phyloP scores from a whole-genome alignment of 495 filamentous ascomycete species.

The Melanomma pulvis-pyrius region DNA sequence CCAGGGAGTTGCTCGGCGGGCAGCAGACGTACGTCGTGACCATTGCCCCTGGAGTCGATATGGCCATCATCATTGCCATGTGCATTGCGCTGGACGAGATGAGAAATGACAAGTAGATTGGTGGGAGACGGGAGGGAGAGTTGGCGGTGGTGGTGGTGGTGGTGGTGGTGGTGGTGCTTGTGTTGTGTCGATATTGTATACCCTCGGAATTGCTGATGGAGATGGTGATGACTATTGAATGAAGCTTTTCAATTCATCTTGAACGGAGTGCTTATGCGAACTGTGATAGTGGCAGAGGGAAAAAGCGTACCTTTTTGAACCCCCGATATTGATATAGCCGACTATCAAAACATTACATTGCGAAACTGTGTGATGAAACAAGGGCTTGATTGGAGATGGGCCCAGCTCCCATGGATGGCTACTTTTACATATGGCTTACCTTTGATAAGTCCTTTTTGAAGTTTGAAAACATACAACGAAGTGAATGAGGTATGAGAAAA shows the following conservation, averaged over 20 bases:
- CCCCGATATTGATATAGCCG: too few species aligned
- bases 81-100: constrained; percentile 66
- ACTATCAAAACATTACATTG: too few species aligned
- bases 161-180: too few species aligned
- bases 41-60: constrained; percentile 63
- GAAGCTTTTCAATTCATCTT: too few species aligned
- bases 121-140: neutral
- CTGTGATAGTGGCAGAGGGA: too few species aligned
- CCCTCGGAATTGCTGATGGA: too few species aligned
- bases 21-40: constrained; percentile 63
- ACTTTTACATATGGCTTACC: neutral
- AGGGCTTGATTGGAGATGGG: neutral
- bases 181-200: neutral
- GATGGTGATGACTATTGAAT: too few species aligned
- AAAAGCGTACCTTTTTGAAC: too few species aligned
- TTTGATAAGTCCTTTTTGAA: neutral
- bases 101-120: constrained; percentile 42
- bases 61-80: constrained; percentile 61
- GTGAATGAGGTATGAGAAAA: neutral
- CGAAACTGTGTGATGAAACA: neutral
- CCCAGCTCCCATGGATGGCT: neutral
- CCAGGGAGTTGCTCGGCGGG: constrained; percentile 56
- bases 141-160: neutral
- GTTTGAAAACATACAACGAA: neutral
- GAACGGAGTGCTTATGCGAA: too few species aligned